Base-by-base conservation (phyloP, 208 protist species). In the Phytomonas francai region DNA sequence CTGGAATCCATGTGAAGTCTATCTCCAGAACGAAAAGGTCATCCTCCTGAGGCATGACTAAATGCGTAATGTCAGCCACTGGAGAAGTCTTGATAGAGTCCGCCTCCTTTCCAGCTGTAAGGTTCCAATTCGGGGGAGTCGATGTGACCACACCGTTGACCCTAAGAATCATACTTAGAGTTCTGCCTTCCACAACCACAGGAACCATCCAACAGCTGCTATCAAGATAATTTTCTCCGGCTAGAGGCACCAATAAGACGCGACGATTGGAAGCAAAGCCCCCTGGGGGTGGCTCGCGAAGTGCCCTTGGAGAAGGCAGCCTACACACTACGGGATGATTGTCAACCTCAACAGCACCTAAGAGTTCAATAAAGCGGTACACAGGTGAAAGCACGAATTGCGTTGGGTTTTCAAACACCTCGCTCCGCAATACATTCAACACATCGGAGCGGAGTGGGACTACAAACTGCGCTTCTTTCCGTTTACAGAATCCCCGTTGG, bases 191-290 rank as follows among this genome's bases (percentile, higher is more conserved):
- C 36, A 90, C 56, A 34, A 79, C 74, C 57, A 84, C 70, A 11
- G 86, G 83, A 39, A 75, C 39, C 83, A 95, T 86, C 87, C 89
- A 95, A 33, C 89, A 86, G 27, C 68, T 70, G 0, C 68, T 81
- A 67, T 91, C 83, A 32, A 70, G 71, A 64, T 89, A 91, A n/a
- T 59, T 61, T 14, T 33, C 57, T 9, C n/a, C n/a, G 14, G 80
- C 76, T 42, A 95, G 73, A 28, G 89, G 77, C 62, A 92, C 73
- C 27, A 95, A 75, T 25, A 95, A 70, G 0, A 95, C 87, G 30
- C 86, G 84, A 7, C 76, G 79, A 25, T 69, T 75, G 1, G 67
- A 68, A 0, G 74, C 61, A 66, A 91, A 86, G 51, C 88, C 85
- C 14, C 63, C 73, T 14, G 42, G 33, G 0, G 84, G 77, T 4